Conservation (phyloP, 1,139 yeast genomes). For the Debaryomycetaceae sp. region DNA sequence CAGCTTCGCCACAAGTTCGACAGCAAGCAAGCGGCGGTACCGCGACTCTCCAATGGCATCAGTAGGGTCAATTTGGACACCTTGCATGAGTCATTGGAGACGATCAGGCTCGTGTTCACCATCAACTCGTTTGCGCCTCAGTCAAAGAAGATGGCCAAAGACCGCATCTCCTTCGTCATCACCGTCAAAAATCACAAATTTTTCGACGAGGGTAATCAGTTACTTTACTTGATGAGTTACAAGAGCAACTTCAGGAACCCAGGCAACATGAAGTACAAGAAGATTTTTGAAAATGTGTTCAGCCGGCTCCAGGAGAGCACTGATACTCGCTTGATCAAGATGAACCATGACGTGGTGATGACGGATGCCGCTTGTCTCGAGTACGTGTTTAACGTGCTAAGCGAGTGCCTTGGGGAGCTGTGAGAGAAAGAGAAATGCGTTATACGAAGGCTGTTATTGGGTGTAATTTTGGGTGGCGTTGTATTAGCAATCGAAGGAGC, state of each 20-base stretch:
- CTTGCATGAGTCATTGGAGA: slow-evolving; percentile 28
- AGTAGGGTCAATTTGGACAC: slow-evolving; percentile 30
- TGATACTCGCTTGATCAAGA: slow-evolving; percentile 22
- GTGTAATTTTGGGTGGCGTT: slow-evolving; percentile 1
- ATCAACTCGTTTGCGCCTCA: slow-evolving; percentile 25
- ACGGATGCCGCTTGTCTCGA: slow-evolving; percentile 7
- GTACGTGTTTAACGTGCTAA: slow-evolving; percentile 3
- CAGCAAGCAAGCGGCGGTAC: slow-evolving; percentile 14
- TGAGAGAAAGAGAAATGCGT: too few relatives aligned
- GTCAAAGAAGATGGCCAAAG: slow-evolving; percentile 33
- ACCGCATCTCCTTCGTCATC: slow-evolving; percentile 29
- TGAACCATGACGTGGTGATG: slow-evolving; percentile 40
- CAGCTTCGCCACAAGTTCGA: neutral
- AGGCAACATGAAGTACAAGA: slow-evolving; percentile 37
- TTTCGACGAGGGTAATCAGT: slow-evolving; percentile 16
- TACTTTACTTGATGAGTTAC: slow-evolving; percentile 24
- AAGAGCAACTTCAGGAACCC: slow-evolving; percentile 18
- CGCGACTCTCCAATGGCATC: slow-evolving; percentile 37
- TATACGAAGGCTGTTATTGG: neutral
- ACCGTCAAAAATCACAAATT: slow-evolving; percentile 33
- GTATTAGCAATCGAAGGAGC: slow-evolving; percentile 22
- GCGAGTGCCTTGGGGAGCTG: slow-evolving; percentile 2
- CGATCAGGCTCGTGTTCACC: slow-evolving; percentile 30
- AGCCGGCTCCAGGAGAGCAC: slow-evolving; percentile 27
- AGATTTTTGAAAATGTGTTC: slow-evolving; percentile 38